Conservation (phyloP, 2,329 filamentous ascomycete genomes). For the Arthrobotrys musiformis region DNA sequence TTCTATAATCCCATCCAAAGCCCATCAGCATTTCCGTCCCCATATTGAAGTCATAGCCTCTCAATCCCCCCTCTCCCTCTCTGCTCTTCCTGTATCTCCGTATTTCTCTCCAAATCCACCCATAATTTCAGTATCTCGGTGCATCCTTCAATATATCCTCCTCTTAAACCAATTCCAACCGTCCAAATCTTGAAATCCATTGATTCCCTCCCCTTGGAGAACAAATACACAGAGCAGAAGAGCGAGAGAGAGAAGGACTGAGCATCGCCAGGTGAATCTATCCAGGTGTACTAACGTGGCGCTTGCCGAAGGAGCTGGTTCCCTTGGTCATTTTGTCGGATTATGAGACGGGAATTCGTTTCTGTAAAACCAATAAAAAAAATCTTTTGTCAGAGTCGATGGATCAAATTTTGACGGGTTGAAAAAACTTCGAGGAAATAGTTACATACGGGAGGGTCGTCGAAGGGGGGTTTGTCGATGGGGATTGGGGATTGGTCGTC, state of each 20-base stretch:
- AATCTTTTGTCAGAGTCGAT: conserved; percentile 16
- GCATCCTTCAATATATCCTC: conserved; percentile 2
- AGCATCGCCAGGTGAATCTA: conserved; percentile 1
- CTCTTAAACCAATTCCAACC: background rate
- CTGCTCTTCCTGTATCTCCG: background rate
- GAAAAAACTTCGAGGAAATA: background rate
- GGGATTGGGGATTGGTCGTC: conserved; percentile 18
- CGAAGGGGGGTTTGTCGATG: background rate
- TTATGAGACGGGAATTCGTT: conserved; percentile 50
- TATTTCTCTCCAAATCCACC: conserved; percentile 1
- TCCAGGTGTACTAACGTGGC: conserved; percentile 58
- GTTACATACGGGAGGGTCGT: conserved; percentile 44
- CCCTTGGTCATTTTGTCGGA: conserved; percentile 55
- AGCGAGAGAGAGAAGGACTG: background rate
- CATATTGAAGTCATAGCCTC: background rate
- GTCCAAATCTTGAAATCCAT: conserved; percentile 19
- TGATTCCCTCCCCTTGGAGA: conserved; percentile 9
- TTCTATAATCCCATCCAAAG: conserved; percentile 65
- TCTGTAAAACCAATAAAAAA: background rate
- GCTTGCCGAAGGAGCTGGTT: conserved; percentile 60
- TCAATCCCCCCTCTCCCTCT: background rate
- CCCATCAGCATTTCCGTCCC: conserved; percentile 28
- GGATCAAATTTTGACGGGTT: background rate
- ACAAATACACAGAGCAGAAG: background rate
- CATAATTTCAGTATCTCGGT: background rate